Conservation (phyloP, 2,329 filamentous ascomycete genomes). For the Penicillium sp. region DNA sequence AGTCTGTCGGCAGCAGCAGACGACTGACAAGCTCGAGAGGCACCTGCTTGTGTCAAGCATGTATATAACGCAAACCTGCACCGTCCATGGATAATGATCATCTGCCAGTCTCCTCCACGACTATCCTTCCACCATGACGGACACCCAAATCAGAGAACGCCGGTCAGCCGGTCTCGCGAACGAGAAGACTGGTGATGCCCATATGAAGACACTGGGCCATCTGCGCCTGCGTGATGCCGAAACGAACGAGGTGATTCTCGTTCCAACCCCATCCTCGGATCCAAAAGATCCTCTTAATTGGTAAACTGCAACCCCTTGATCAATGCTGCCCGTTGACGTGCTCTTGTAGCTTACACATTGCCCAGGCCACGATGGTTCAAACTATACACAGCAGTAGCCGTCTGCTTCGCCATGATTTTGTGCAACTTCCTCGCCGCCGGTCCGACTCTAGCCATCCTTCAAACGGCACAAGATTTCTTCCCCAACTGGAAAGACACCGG, state of each 20-base stretch:
- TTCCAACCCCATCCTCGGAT: conserved; percentile 13
- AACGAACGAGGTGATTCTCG: conserved; percentile 11
- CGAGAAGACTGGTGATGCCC: neutral
- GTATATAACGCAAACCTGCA: neutral
- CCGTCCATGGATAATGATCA: neutral
- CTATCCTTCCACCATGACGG: neutral
- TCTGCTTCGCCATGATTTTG: conserved; percentile 53
- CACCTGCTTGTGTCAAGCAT: neutral
- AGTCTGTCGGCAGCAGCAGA: too few species aligned
- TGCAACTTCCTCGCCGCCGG: conserved; percentile 61
- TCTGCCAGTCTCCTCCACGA: neutral
- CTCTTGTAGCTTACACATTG: neutral
- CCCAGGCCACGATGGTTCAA: conserved; percentile 17
- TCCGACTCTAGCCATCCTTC: conserved; percentile 54
- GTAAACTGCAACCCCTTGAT: neutral
- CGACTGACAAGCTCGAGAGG: neutral
- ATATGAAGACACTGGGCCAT: conserved; percentile 12
- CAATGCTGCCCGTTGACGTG: neutral
- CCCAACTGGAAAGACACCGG: conserved; percentile 10
- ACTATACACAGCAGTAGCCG: conserved; percentile 47
- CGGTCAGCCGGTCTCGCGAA: neutral
- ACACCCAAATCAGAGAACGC: neutral
- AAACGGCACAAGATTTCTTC: conserved; percentile 53
- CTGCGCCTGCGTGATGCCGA: conserved; percentile 12
- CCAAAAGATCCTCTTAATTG: conserved; percentile 16